Percentiles rank a stretch among this genome's conserved stretches.
Conservation (phyloP, 441 rosid genomes). For the Populus hybrid region DNA sequence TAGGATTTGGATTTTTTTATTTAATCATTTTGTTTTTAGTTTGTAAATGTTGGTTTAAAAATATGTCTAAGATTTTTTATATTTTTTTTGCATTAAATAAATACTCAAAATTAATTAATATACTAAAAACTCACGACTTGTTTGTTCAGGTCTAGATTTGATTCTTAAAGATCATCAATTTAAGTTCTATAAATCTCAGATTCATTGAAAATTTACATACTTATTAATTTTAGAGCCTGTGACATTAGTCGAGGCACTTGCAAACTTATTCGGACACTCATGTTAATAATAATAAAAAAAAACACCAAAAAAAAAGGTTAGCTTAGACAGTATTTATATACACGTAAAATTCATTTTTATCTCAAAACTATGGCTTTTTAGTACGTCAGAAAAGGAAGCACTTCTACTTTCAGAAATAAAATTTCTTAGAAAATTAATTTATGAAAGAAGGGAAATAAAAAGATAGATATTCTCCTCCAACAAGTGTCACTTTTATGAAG, state of each 20-base stretch:
- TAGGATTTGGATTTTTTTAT: too few species aligned
- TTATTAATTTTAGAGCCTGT: fast-evolving
- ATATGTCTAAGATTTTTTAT: too few species aligned
- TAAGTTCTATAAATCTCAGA: too few species aligned
- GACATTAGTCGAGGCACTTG: fast-evolving
- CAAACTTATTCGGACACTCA: fast-evolving
- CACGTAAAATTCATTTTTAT: constrained; percentile 7
- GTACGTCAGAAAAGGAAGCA: neutral
- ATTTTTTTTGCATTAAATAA: too few species aligned
- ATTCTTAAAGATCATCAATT: fast-evolving
- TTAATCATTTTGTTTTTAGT: too few species aligned
- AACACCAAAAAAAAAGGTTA: too few species aligned
- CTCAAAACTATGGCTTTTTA: neutral
- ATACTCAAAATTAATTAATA: too few species aligned
- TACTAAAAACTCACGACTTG: too few species aligned
- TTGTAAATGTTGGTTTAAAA: too few species aligned
- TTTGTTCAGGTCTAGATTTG: fast-evolving
- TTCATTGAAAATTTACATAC: fast-evolving
- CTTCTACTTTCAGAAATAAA: neutral
- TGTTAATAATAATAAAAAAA: too few species aligned
- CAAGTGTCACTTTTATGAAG: constrained; percentile 12
- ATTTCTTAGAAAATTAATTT: neutral
- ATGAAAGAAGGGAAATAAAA: neutral
- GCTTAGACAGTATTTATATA: too few species aligned
- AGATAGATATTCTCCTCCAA: constrained; percentile 15